phyloP scores from a whole-genome alignment of 306 rosid genomes.

The Citrullus colocynthis region DNA sequence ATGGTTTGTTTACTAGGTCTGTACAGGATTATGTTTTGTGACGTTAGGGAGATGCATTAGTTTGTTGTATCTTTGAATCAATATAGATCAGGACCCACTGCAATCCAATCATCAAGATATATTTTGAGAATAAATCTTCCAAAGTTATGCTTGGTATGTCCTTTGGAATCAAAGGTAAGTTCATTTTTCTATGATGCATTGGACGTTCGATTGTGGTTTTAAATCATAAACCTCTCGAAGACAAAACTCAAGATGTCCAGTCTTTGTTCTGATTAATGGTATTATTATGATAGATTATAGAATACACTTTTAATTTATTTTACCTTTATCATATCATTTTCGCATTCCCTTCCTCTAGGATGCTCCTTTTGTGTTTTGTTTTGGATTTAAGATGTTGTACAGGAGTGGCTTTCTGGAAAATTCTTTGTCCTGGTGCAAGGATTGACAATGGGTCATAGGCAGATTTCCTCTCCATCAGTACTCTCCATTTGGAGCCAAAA shows the following conservation, averaged over 20 bases:
- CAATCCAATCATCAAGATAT: not conserved
- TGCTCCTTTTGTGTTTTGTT: not conserved
- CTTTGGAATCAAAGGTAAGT: not conserved
- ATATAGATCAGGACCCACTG: not conserved
- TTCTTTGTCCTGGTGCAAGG: constrained; percentile 82
- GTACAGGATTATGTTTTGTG: not conserved
- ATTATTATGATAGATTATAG: not conserved
- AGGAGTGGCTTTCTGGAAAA: constrained; percentile 55
- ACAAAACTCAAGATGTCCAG: not conserved
- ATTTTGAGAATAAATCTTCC: not conserved
- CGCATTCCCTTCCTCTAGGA: not conserved
- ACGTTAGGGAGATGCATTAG: not conserved
- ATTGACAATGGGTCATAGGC: constrained; percentile 75
- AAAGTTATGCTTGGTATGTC: not conserved
- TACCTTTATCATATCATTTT: not conserved
- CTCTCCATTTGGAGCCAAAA: constrained; percentile 62
- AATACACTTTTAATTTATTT: not conserved
- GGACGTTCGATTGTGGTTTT: not conserved
- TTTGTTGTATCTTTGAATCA: not conserved
- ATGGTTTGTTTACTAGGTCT: constrained; percentile 3
- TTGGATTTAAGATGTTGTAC: not conserved
- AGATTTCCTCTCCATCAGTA: constrained; percentile 44
- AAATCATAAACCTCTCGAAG: not conserved
- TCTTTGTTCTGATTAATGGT: not conserved
- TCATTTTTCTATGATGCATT: not conserved